Percentiles rank a stretch among this genome's conserved stretches.
Conservation (phyloP, 768 basidiomycete genomes). For the Rhizopogon vulgaris region DNA sequence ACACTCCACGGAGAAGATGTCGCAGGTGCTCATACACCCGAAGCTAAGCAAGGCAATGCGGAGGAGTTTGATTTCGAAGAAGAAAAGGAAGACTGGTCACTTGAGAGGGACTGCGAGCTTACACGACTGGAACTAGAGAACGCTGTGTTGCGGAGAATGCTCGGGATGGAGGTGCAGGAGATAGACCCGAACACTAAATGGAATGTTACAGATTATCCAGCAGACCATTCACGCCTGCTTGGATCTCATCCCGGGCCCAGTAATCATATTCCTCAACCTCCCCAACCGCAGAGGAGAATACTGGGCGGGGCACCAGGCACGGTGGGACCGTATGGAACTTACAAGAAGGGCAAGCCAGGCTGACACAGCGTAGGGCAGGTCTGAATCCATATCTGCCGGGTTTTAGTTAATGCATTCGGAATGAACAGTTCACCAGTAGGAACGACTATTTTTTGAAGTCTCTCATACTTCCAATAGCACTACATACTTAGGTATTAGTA, state of each 20-base stretch:
- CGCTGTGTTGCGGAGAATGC: slow-evolving; percentile 64
- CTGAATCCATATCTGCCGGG: background rate
- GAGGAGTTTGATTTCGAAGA: slow-evolving; percentile 18
- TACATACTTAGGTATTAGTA: too few relatives aligned
- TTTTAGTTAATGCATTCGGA: background rate
- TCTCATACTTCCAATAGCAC: too few relatives aligned
- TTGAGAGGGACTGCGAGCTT: slow-evolving; percentile 90
- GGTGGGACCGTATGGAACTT: slow-evolving; percentile 39
- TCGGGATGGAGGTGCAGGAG: slow-evolving; percentile 41
- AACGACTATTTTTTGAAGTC: too few relatives aligned
- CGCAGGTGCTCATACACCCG: slow-evolving; percentile 9
- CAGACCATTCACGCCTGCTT: slow-evolving; percentile 11
- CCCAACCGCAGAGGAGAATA: slow-evolving; percentile 16
- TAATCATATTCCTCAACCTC: background rate
- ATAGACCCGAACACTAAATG: background rate
- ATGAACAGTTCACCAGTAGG: too few relatives aligned
- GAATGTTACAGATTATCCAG: slow-evolving; percentile 5
- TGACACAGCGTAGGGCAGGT: background rate
- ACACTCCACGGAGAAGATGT: slow-evolving; percentile 61
- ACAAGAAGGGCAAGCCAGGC: slow-evolving; percentile 19
- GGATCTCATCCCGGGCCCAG: slow-evolving; percentile 10
- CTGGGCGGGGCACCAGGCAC: slow-evolving; percentile 30
- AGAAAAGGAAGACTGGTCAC: slow-evolving; percentile 54
- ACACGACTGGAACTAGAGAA: slow-evolving; percentile 86
- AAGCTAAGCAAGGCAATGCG: background rate